phyloP scores from a whole-genome alignment of 78 protist species.

The Dictyostelium intermedium region DNA sequence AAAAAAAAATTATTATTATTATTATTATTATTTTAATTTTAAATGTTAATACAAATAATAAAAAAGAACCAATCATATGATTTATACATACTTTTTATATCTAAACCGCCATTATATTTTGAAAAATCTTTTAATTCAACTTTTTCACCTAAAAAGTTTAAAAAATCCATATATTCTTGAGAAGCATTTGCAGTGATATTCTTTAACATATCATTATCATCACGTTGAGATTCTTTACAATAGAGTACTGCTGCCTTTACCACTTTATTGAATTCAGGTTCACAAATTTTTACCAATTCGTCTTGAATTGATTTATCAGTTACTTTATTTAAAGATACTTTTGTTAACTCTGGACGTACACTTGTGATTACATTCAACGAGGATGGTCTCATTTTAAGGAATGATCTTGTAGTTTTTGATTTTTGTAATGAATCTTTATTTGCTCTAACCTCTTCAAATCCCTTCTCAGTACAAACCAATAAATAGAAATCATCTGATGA shows the following conservation, averaged over 20 bases:
- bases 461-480: conserved; percentile 47
- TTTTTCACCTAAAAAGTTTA: conserved; percentile 68
- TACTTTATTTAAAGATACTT: not conserved
- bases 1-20: too few species aligned
- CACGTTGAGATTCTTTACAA: conserved; percentile 51
- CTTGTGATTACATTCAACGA: not conserved
- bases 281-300: conserved; percentile 42
- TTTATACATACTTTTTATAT: conserved; percentile 51
- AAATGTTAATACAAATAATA: too few species aligned
- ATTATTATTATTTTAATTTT: too few species aligned
- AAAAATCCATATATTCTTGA: conserved; percentile 62
- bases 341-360: conserved; percentile 27
- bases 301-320: conserved; percentile 6
- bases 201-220: conserved; percentile 37
- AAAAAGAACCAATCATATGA: too few species aligned
- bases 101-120: conserved; percentile 82
- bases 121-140: conserved; percentile 65
- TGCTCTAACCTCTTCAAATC: conserved; percentile 33
- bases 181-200: conserved; percentile 17
- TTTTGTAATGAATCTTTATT: not conserved
- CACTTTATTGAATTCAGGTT: conserved; percentile 60
- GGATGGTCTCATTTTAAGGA: not conserved
- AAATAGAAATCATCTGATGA: conserved; percentile 6
- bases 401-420: not conserved
- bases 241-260: conserved; percentile 71